Evolutionary conservation across 192 early-diverging fungal genomes (phyloP), one percentile per base, ranked within the genome.

Genomic region (Podila epigama): DNA sequence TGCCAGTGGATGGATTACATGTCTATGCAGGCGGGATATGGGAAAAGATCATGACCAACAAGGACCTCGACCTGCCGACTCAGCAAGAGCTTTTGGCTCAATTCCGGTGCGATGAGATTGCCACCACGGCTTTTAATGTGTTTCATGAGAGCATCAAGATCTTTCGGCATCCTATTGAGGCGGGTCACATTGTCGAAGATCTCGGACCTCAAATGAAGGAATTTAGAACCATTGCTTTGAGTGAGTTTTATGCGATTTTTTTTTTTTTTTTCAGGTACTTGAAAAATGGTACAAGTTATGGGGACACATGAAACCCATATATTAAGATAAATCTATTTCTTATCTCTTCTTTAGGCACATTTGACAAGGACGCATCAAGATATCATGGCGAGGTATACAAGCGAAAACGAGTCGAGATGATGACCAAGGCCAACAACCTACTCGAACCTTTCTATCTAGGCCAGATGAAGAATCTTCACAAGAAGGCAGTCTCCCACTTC

Each of bases 71-170:
- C 82, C 82, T 99, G 37, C 98, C 98, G 2, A 98, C 97, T 5
- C 98, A 99, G 78, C 97, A 98, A 84, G 94, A 98, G 81, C 80
- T 99, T 37, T 83, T 99, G 54, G 98, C 98, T n/a, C 96, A 98
- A 83, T 98, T 94, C 79, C 90, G 98, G 40, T 99, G 98, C 79
- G 98, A 99, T 57, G 98, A 99, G 80, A 98, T 99, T 75, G 88
- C 92, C 15, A 87, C 62, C 71, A 83, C 82, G 0, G 93, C 89
- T 0, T 90, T 93, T 77, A 85, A 84, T 1, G 79, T 73, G 2
- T 98, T 98, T 66, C 63, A 69, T 8, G 83, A 81, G 28, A 73
- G 83, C 3, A 79, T 95, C 32, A 87, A 86, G 35, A 61, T 56
- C 13, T 82, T 92, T 57, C 87, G 87, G 40, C 84, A 83, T 25